These are phyloP conservation scores for Endocalyx cinctus DNA, from an alignment of 2,329 filamentous ascomycete genomes.

Conservation along the genomic window DNA sequence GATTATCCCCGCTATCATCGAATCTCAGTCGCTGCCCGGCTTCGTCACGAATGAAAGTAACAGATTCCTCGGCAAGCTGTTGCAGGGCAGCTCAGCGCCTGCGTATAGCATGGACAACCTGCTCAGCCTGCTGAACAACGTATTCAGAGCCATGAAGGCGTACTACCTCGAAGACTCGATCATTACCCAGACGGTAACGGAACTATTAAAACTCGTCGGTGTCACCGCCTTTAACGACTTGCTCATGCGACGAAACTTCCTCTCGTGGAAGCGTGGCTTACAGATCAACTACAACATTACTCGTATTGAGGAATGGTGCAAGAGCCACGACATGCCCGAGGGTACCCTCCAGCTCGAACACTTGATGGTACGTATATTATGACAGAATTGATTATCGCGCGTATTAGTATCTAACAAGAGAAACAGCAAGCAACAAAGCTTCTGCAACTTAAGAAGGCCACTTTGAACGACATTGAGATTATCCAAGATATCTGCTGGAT, in stretches of 20 bases:
- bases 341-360: constrained; percentile 96
- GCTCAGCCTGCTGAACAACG: constrained; percentile 89
- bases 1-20: constrained; percentile 98
- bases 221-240: constrained; percentile 98
- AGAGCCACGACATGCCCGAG: constrained; percentile 99
- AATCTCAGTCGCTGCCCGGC: constrained; percentile 94
- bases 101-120: constrained; percentile 99
- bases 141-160: constrained; percentile 97
- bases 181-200: constrained; percentile 91
- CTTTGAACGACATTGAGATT: constrained; percentile 97
- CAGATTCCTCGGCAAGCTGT: constrained; percentile 93
- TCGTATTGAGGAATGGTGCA: constrained; percentile 98
- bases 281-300: constrained; percentile 99
- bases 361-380: constrained; percentile 68
- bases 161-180: constrained; percentile 97
- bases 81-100: constrained; percentile 83
- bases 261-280: constrained; percentile 97
- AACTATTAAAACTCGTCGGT: constrained; percentile 86
- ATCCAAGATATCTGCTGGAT: constrained; percentile 99
- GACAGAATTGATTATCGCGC: constrained; percentile 1
- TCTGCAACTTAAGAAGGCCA: constrained; percentile 97
- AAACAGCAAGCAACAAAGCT: constrained; percentile 91
- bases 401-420: constrained; percentile 21
- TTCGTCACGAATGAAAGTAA: constrained; percentile 99
- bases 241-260: constrained; percentile 95